Evolutionary conservation across 2,329 filamentous ascomycete species (phyloP).

Genomic region (Colletotrichum gigasporum): DNA sequence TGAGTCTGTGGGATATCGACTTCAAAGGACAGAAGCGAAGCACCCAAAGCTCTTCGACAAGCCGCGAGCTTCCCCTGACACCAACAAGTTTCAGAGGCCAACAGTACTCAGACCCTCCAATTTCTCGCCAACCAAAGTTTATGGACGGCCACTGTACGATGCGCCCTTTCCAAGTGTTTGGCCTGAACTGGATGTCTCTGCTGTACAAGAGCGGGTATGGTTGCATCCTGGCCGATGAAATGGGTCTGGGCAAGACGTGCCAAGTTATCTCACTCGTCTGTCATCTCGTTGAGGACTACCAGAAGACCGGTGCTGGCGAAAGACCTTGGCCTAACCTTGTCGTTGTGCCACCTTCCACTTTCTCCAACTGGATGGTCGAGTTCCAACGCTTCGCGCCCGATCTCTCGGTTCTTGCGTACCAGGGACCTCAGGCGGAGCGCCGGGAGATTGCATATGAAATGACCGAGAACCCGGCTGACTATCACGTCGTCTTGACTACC

Average conservation of each 20-base stretch:
- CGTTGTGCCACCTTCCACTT: conserved; percentile 90
- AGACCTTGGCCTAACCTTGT: conserved; percentile 79
- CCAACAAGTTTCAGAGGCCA: conserved; percentile 48
- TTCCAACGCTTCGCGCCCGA: conserved; percentile 87
- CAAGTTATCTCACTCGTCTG: conserved; percentile 94
- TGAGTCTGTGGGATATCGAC: conserved; percentile 60
- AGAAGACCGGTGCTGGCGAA: conserved; percentile 41
- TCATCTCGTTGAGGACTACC: conserved; percentile 76
- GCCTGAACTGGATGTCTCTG: conserved; percentile 92
- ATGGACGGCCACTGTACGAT: conserved; percentile 82
- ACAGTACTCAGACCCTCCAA: conserved; percentile 52
- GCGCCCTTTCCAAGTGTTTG: conserved; percentile 94
- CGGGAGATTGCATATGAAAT: conserved; percentile 72
- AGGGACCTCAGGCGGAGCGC: conserved; percentile 73
- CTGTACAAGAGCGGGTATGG: conserved; percentile 83
- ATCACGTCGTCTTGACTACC: conserved; percentile 70
- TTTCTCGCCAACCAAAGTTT: conserved; percentile 73
- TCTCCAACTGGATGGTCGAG: conserved; percentile 95
- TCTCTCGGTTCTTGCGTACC: conserved; percentile 77
- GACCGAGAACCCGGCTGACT: conserved; percentile 71
- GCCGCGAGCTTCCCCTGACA: conserved; percentile 51
- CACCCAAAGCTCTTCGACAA: conserved; percentile 37
- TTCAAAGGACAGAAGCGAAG: conserved; percentile 52
- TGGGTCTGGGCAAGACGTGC: conserved; percentile 96
- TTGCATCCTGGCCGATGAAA: conserved; percentile 95